phyloP scores from a whole-genome alignment of 2,329 filamentous ascomycete genomes.

The Hypoxylon rubiginosum region DNA sequence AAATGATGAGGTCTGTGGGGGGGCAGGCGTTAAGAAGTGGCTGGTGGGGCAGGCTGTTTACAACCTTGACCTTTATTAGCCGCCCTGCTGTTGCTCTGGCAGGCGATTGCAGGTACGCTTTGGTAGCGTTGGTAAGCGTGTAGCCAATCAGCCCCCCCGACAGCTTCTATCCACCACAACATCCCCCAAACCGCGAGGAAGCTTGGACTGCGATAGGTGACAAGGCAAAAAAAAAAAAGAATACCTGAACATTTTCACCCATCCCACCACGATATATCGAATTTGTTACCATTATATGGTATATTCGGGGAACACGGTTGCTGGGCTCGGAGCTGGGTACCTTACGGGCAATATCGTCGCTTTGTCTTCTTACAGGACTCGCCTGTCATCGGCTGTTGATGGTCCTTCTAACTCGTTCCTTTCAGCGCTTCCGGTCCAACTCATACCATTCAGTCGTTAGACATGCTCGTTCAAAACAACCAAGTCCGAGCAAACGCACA shows the following conservation, averaged over 20 bases:
- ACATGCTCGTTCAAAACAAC: conserved; percentile 36
- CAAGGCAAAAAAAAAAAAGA: conserved; percentile 27
- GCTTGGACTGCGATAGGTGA: conserved; percentile 40
- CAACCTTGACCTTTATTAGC: conserved; percentile 35
- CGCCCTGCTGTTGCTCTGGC: conserved; percentile 55
- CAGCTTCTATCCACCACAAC: conserved; percentile 57
- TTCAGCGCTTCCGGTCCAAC: conserved; percentile 22
- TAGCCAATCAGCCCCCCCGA: conserved; percentile 55
- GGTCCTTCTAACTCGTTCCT: conserved; percentile 29
- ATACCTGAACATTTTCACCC: conserved; percentile 23
- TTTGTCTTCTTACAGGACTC: conserved; percentile 27
- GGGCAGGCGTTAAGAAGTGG: conserved; percentile 16
- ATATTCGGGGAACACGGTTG: conserved; percentile 40
- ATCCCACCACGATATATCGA: conserved; percentile 36
- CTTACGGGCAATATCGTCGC: conserved; percentile 30
- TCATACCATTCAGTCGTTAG: conserved; percentile 13
- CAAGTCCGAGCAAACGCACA: conserved; percentile 23
- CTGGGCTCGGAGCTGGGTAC: conserved; percentile 43
- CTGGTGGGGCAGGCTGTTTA: conserved; percentile 29
- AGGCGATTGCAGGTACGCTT: conserved; percentile 51
- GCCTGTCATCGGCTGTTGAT: conserved; percentile 15
- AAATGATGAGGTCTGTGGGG: not conserved
- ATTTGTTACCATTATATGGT: conserved; percentile 42
- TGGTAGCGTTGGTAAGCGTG: conserved; percentile 31
- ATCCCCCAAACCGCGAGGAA: conserved; percentile 53